Base-by-base conservation (phyloP, 2,329 filamentous ascomycete species). In the Aplosporella prunicola region DNA sequence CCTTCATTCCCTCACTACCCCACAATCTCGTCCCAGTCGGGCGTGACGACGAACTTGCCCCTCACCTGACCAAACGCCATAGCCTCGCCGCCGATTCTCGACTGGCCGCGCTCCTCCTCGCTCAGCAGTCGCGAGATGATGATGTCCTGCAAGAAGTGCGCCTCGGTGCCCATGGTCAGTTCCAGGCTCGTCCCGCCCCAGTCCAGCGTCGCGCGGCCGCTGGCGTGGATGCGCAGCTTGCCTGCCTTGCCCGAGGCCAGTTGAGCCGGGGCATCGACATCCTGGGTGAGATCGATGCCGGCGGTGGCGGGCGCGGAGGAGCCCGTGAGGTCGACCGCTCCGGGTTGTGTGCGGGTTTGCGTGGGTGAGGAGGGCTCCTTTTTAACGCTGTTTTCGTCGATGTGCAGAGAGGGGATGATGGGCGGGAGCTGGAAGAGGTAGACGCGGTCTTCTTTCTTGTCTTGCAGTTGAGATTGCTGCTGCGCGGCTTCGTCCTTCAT, bases 391-490 rank as follows among this genome's bases (percentile, higher is more conserved):
- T 46, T 38, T 27, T 59, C 54, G 17, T 54, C 58, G 8, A 65
- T 50, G 23, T 62, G 47, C 16, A 80, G 65, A 41, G 71, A 69
- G 5, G 76, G 76, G 4, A 78, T 69, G 41, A 76, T 64, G 1
- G 76, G 74, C 9, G 76, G 76, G 48, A 80, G 71, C 53, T 80
- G 76, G 53, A 80, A 73, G 35, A 79, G 63, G 51, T 79, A 79
- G 36, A 76, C 64, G 40, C 71, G 68, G 37, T 76, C 69, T 23
- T 69, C 58, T 13, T 67, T 62, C 27, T 62, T 61, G 35, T 61
- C 66, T 47, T 61, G 49, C 45, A 15, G 42, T 29, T 9, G 35
- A 41, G 23, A 44, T 20, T 40, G 17, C 32, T 35, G 30, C 14
- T 14, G 26, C 14, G 24, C 16, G 5, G 16, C 9, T 11, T 32